Percentiles rank a stretch among this genome's conserved stretches.
Conservation (phyloP, 768 basidiomycete species). For the Fibroporia radiculosa region DNA sequence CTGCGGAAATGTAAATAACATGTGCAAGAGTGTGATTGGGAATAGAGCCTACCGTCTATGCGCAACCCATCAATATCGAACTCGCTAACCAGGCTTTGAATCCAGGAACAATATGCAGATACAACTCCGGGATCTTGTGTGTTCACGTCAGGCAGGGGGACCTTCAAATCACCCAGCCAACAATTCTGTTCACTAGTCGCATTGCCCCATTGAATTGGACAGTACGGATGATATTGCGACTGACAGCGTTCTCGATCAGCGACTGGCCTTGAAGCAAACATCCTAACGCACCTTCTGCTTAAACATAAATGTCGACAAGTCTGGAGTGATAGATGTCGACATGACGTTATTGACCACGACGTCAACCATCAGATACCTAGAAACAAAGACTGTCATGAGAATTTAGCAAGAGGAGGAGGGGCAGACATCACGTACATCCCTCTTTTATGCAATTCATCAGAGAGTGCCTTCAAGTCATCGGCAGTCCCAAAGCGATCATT, state of each 20-base stretch:
- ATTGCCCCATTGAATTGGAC: slow-evolving; percentile 65
- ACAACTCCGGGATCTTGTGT: slow-evolving; percentile 62
- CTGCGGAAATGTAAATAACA: slow-evolving; percentile 12
- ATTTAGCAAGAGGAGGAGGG: background rate
- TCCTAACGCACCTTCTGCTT: slow-evolving; percentile 41
- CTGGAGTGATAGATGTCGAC: slow-evolving; percentile 52
- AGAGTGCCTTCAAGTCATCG: slow-evolving; percentile 63
- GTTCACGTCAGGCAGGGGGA: slow-evolving; percentile 74
- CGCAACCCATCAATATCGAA: slow-evolving; percentile 82
- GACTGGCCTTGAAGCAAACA: background rate
- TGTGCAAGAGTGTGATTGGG: background rate
- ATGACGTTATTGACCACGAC: slow-evolving; percentile 85
- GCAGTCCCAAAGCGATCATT: slow-evolving; percentile 68
- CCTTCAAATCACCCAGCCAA: slow-evolving; percentile 74
- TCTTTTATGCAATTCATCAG: slow-evolving; percentile 56
- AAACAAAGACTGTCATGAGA: background rate
- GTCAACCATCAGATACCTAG: slow-evolving; percentile 77
- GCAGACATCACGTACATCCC: slow-evolving; percentile 69
- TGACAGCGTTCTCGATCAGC: slow-evolving; percentile 15
- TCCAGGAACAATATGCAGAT: slow-evolving; percentile 60
- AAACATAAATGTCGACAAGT: slow-evolving; percentile 62
- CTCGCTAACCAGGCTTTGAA: slow-evolving; percentile 55
- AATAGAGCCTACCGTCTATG: slow-evolving; percentile 50
- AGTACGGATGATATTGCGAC: slow-evolving; percentile 74
- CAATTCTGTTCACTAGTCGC: slow-evolving; percentile 64